These are phyloP conservation scores for Aspergillus carlsbadensis DNA, from an alignment of 495 filamentous ascomycete genomes.

Conservation along the genomic window DNA sequence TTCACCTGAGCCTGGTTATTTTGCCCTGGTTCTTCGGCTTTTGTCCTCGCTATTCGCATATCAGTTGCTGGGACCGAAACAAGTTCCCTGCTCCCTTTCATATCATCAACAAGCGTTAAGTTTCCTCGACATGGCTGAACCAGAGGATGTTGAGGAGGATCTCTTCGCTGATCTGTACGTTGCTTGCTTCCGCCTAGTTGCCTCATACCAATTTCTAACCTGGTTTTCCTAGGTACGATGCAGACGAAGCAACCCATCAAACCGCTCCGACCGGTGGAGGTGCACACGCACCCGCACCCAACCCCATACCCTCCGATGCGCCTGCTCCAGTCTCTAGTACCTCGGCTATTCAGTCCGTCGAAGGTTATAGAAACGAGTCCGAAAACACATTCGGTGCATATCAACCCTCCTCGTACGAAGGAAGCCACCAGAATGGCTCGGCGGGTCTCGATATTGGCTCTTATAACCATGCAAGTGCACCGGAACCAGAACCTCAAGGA, in stretches of 20 bases:
- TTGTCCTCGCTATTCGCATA: not conserved
- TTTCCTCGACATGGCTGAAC: conserved; percentile 67
- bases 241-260: conserved; percentile 63
- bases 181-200: not conserved
- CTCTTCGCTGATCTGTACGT: conserved; percentile 96
- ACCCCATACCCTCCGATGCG: conserved; percentile 20
- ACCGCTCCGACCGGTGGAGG: conserved; percentile 34
- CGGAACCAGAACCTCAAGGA: conserved; percentile 41
- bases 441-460: conserved; percentile 55
- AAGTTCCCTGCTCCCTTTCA: not conserved
- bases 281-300: conserved; percentile 29
- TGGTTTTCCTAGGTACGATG: conserved; percentile 70
- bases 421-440: conserved; percentile 62
- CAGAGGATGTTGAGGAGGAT: conserved; percentile 92
- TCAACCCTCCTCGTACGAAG: conserved; percentile 46
- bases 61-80: not conserved
- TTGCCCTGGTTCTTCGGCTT: not conserved
- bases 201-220: conserved; percentile 1
- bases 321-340: conserved; percentile 24
- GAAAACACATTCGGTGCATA: conserved; percentile 30
- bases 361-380: conserved; percentile 43
- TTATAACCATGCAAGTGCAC: conserved; percentile 28
- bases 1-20: not conserved
- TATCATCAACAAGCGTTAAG: not conserved
- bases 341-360: conserved; percentile 26